Conservation (phyloP, 257 asterid genomes). For the Fraxinus excelsior region DNA sequence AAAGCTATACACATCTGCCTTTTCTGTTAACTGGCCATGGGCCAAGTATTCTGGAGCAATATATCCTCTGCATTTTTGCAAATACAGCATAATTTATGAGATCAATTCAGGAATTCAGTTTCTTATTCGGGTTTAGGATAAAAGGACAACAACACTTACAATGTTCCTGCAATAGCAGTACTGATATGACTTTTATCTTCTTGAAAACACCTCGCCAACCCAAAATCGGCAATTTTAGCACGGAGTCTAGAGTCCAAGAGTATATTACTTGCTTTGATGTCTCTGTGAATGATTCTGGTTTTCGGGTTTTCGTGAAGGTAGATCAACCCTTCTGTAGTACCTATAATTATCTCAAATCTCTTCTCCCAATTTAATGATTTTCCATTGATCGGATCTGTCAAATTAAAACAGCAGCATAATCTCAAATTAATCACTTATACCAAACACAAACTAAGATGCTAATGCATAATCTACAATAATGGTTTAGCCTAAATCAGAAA, state of each 20-base stretch:
- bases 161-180: constrained; percentile 38
- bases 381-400: constrained; percentile 35
- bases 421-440: background rate
- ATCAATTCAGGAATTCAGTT: background rate
- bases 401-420: background rate
- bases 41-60: constrained; percentile 33
- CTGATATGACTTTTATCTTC: constrained; percentile 40
- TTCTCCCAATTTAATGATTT: constrained; percentile 35
- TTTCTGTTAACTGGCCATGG: constrained; percentile 51
- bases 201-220: constrained; percentile 38
- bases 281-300: constrained; percentile 43
- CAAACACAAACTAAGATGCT: background rate
- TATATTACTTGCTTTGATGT: constrained; percentile 45
- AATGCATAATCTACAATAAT: background rate
- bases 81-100: constrained; percentile 10
- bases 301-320: constrained; percentile 43
- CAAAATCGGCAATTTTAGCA: constrained; percentile 44
- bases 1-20: constrained; percentile 38
- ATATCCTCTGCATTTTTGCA: constrained; percentile 18
- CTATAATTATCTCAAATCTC: constrained; percentile 36
- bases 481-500: background rate
- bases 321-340: constrained; percentile 42
- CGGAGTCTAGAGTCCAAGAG: constrained; percentile 38
- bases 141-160: constrained; percentile 21
- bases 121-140: background rate